These are phyloP conservation scores for Deinandra increscens DNA, from an alignment of 129 eudicot genomes.

Conservation along the genomic window DNA sequence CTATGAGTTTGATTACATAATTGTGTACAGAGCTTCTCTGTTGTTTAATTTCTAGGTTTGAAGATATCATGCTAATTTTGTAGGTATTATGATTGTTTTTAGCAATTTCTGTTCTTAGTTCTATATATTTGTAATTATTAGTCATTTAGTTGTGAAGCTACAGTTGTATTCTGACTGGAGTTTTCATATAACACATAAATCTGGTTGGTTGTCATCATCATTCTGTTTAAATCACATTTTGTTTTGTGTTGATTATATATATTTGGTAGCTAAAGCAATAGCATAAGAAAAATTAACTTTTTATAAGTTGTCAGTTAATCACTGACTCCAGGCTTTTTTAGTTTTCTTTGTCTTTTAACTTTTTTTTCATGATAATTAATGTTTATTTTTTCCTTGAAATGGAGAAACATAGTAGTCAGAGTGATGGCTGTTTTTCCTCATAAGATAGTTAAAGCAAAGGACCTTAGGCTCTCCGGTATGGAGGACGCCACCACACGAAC, in stretches of 20 bases:
- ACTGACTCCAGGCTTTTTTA: neutral
- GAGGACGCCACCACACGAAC: too few relatives aligned
- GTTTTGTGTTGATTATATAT: neutral
- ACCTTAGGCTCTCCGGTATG: too few relatives aligned
- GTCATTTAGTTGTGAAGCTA: neutral
- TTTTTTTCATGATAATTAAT: neutral
- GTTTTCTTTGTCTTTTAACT: too few relatives aligned
- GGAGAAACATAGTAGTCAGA: neutral
- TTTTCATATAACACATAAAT: neutral
- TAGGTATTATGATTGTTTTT: neutral
- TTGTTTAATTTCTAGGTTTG: too few relatives aligned
- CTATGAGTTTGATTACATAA: neutral
- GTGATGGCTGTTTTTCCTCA: neutral
- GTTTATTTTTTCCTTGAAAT: neutral
- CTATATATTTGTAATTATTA: neutral
- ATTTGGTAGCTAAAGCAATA: neutral
- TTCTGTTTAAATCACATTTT: neutral
- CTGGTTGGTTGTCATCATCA: neutral
- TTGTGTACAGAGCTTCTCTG: conserved; percentile 16
- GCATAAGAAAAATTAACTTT: neutral
- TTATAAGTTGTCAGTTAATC: neutral
- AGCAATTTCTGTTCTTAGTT: neutral
- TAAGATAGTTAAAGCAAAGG: conserved; percentile 4
- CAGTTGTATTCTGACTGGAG: neutral
- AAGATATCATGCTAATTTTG: neutral